phyloP scores from a whole-genome alignment of 345 rosid species.

The Melaleuca quinquenervia region DNA sequence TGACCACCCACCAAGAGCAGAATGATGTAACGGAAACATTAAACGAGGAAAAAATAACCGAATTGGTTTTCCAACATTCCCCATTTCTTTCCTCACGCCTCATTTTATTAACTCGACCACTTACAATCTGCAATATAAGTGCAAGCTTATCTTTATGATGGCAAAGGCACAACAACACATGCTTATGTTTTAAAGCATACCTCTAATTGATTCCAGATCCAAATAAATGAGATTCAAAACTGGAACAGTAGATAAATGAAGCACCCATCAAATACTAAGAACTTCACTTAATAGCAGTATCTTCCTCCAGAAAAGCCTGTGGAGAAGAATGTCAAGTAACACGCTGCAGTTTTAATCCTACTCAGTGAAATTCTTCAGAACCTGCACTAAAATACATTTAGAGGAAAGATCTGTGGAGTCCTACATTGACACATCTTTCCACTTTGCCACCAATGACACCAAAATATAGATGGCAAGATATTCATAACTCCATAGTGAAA shows the following conservation, averaged over 20 bases:
- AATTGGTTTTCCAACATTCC: not conserved
- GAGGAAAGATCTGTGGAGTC: not conserved
- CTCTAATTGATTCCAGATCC: constrained; percentile 83
- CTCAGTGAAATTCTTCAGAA: constrained; percentile 18
- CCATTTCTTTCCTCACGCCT: not conserved
- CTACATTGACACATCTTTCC: not conserved
- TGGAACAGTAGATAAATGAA: constrained; percentile 61
- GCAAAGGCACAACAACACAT: constrained; percentile 39
- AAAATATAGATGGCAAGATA: not conserved
- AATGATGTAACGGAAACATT: not conserved
- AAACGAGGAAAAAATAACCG: not conserved
- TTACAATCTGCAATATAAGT: not conserved
- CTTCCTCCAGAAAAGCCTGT: constrained; percentile 86
- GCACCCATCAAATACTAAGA: constrained; percentile 60
- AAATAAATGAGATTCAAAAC: constrained; percentile 66
- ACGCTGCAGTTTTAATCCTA: constrained; percentile 55
- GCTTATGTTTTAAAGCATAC: constrained; percentile 67
- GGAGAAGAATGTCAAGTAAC: constrained; percentile 64
- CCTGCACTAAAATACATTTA: not conserved
- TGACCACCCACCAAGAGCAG: not conserved
- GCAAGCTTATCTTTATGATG: constrained; percentile 41
- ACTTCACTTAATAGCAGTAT: constrained; percentile 60
- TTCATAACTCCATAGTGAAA: not conserved
- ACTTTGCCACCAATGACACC: not conserved
- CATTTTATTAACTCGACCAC: constrained; percentile 1